A percentile compares a stretch with the other conserved stretches of the same genome.
Evolutionary conservation across 2,329 filamentous ascomycete species (phyloP).

Genomic region (Sphaerulina musiva): DNA sequence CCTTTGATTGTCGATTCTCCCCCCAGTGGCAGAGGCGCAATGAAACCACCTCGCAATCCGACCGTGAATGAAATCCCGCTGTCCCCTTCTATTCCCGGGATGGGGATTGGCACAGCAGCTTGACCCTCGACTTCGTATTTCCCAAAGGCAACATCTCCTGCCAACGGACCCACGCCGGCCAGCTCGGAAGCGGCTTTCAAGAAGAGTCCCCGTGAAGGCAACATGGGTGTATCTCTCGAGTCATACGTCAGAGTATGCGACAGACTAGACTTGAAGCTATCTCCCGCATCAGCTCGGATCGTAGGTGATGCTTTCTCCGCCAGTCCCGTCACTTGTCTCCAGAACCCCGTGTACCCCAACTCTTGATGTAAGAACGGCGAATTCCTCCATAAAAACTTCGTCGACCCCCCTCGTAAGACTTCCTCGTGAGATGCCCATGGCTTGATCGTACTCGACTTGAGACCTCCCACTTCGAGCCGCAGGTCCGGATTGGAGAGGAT

Average conservation of each 20-base stretch:
- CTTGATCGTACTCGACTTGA: constrained; percentile 78
- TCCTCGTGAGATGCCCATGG: constrained; percentile 94
- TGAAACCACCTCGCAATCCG: constrained; percentile 70
- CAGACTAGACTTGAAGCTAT: constrained; percentile 82
- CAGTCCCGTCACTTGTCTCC: constrained; percentile 83
- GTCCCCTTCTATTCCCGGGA: constrained; percentile 61
- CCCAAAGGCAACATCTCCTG: constrained; percentile 86
- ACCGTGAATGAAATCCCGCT: constrained; percentile 78
- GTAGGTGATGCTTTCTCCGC: constrained; percentile 69
- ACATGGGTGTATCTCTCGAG: constrained; percentile 72
- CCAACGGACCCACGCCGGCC: constrained; percentile 52
- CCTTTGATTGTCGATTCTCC: constrained; percentile 51
- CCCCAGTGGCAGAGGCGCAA: constrained; percentile 72
- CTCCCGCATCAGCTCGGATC: constrained; percentile 77
- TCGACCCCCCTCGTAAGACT: constrained; percentile 67
- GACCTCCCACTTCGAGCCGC: constrained; percentile 68
- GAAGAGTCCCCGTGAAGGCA: constrained; percentile 73
- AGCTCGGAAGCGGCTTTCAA: constrained; percentile 20
- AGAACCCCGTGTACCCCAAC: constrained; percentile 70
- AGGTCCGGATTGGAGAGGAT: constrained; percentile 78
- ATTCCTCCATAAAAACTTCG: constrained; percentile 70
- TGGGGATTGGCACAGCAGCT: constrained; percentile 64
- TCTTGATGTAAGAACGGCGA: constrained; percentile 59
- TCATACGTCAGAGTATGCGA: constrained; percentile 77
- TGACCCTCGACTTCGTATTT: constrained; percentile 85